Conservation (phyloP, 2,329 filamentous ascomycete genomes). For the Huntiella decipiens region DNA sequence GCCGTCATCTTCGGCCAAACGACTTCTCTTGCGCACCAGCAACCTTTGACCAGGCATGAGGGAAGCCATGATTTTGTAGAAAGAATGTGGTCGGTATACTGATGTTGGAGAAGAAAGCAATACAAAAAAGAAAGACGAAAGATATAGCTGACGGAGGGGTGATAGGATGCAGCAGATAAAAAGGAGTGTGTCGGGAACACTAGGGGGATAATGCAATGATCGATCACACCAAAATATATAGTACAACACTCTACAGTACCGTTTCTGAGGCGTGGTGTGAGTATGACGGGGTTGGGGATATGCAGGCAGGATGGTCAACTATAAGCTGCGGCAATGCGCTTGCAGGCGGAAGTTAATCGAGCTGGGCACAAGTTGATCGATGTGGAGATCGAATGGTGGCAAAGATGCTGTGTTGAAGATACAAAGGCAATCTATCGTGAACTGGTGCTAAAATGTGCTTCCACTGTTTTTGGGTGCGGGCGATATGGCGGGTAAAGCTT, state of each 20-base stretch:
- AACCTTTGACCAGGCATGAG: constrained; percentile 7
- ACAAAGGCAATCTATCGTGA: too few relatives aligned
- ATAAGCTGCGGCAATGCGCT: constrained; percentile 1
- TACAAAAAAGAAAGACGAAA: not conserved
- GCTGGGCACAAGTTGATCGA: too few relatives aligned
- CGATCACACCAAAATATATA: not conserved
- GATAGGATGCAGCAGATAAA: not conserved
- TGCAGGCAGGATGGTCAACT: constrained; percentile 1
- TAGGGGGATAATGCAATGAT: not conserved
- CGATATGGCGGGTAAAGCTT: too few relatives aligned
- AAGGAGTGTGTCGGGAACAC: not conserved
- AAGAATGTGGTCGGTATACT: not conserved
- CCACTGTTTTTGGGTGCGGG: too few relatives aligned
- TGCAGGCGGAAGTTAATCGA: too few relatives aligned
- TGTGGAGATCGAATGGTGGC: too few relatives aligned
- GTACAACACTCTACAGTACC: not conserved
- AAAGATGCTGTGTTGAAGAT: too few relatives aligned
- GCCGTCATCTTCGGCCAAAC: constrained; percentile 9
- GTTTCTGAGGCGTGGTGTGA: constrained; percentile 1
- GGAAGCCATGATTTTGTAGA: constrained; percentile 4
- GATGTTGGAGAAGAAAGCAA: not conserved
- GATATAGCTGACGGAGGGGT: not conserved
- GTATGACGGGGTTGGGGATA: constrained; percentile 6
- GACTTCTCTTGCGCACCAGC: constrained; percentile 10
- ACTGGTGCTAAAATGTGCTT: too few relatives aligned